Base-by-base conservation (phyloP, 2,329 filamentous ascomycete species). In the Aaosphaeria arxii region DNA sequence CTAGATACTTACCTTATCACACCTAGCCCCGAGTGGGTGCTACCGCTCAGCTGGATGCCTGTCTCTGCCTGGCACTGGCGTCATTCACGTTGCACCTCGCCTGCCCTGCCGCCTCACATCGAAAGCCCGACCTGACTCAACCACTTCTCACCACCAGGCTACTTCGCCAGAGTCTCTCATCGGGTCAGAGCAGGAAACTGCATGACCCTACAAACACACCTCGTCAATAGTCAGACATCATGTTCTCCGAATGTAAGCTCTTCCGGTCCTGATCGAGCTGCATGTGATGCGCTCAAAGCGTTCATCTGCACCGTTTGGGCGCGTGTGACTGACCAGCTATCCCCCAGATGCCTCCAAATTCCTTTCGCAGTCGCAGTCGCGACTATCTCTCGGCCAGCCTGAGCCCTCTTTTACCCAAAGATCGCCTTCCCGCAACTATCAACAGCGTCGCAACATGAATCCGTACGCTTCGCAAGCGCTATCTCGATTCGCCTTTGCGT, bases 351-450 rank as follows among this genome's bases (percentile, higher is more conserved):
- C 94, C 64, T 97, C 92, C 58, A 87, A 87, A 61, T 99, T 99
- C 71, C 84, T 99, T 62, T 89, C 91, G 52, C 91, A 96, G 81
- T 96, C 91, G 58, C 94, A 96, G 77, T 95, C 91, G 52, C 87
- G 90, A 54, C 78, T 97, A 63, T 89, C 87, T 58, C 91, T 73
- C 82, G 87, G 67, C 72, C 81, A 74, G 57, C 67, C 56, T 56
- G 71, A 77, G 58, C 52, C 71, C 71, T 56, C 73, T 70, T 59
- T 74, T 71, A 56, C 73, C 68, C 53, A 75, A 70, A 59, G 70
- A 57, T 56, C 63, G 11, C 63, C 74, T 52, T 73, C 76, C 60
- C 72, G 79, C 58, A 74, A 75, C 5, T 78, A 78, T 57, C 62
- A 77, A 38, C 74, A 75, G 67, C 74, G 80, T 55, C 69, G 69